A percentile compares a stretch with the other conserved stretches of the same genome.
phyloP scores from a whole-genome alignment of 352 stramenopile species.

The Globisporangium okanoganense region DNA sequence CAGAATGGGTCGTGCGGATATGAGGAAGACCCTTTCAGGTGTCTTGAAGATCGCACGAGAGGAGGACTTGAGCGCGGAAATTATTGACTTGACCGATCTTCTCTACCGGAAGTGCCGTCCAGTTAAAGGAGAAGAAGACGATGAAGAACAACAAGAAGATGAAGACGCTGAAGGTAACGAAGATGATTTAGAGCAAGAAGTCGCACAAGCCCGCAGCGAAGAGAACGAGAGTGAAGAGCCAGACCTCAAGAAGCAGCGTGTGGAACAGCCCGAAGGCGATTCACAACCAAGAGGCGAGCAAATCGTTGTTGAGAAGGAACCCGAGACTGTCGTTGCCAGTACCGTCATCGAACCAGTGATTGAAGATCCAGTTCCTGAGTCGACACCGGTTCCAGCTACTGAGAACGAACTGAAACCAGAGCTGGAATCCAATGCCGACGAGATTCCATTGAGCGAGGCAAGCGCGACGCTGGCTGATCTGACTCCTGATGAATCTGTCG shows the following conservation, averaged over 20 bases:
- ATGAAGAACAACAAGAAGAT: slow-evolving; percentile 22
- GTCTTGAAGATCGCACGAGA: slow-evolving; percentile 61
- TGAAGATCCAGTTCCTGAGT: not conserved
- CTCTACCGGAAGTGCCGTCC: slow-evolving; percentile 53
- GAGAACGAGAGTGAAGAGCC: slow-evolving; percentile 27
- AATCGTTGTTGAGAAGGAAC: not conserved
- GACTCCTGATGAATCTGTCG: slow-evolving; percentile 10
- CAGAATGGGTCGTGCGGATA: slow-evolving; percentile 37
- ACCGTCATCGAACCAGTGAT: not conserved
- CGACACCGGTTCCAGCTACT: not conserved
- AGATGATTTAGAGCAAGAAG: slow-evolving; percentile 21
- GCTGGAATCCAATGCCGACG: not conserved
- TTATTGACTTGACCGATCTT: slow-evolving; percentile 48
- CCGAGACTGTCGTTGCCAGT: not conserved
- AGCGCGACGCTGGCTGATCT: slow-evolving; percentile 14
- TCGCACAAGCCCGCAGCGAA: slow-evolving; percentile 17
- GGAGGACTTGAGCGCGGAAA: slow-evolving; percentile 52
- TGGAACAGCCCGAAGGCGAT: slow-evolving; percentile 7
- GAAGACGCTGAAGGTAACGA: slow-evolving; percentile 25
- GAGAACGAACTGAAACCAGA: not conserved
- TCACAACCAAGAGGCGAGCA: slow-evolving; percentile 1
- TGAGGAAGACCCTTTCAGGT: slow-evolving; percentile 43
- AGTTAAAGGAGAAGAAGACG: slow-evolving; percentile 32
- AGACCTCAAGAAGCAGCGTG: slow-evolving; percentile 31
- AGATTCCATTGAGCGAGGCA: slow-evolving; percentile 16